Evolutionary conservation across 2,329 filamentous ascomycete species (phyloP).

Genomic region (Cytospora mali): DNA sequence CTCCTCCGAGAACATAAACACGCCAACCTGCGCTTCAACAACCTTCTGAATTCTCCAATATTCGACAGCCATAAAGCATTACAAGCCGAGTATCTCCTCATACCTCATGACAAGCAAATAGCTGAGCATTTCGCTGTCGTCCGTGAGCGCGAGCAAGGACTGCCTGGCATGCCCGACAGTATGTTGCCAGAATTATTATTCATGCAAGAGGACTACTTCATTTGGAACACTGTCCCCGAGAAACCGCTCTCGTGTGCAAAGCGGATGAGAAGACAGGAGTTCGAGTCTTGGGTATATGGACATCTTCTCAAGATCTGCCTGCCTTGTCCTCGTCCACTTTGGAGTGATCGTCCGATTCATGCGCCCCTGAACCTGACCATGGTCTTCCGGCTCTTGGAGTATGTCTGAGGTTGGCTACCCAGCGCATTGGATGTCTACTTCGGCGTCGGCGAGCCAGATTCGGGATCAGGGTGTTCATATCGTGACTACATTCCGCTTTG

Average conservation of each 20-base stretch:
- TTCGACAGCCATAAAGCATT: slow-evolving; percentile 34
- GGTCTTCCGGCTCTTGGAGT: slow-evolving; percentile 24
- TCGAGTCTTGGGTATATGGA: slow-evolving; percentile 34
- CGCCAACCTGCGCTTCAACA: not conserved
- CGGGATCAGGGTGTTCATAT: slow-evolving; percentile 19
- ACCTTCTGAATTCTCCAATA: slow-evolving; percentile 31
- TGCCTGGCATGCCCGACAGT: not conserved
- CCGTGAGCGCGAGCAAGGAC: not conserved
- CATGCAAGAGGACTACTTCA: slow-evolving; percentile 30
- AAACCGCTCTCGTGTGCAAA: slow-evolving; percentile 18
- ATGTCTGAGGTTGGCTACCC: slow-evolving; percentile 34
- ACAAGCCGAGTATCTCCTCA: slow-evolving; percentile 37
- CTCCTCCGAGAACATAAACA: not conserved
- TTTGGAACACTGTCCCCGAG: slow-evolving; percentile 21
- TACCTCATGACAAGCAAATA: slow-evolving; percentile 34
- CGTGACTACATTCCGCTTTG: slow-evolving; percentile 24
- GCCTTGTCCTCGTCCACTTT: slow-evolving; percentile 16
- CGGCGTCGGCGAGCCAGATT: not conserved
- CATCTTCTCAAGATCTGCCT: slow-evolving; percentile 35
- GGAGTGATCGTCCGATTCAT: not conserved
- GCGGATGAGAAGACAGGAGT: slow-evolving; percentile 27
- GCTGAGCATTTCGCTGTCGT: slow-evolving; percentile 32
- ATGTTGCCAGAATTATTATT: slow-evolving; percentile 12
- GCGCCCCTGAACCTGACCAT: slow-evolving; percentile 4
- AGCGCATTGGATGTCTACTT: slow-evolving; percentile 34